A percentile compares a stretch with the other conserved stretches of the same genome.
These are phyloP conservation scores for Colletotrichum simmondsii DNA, from an alignment of 2,329 filamentous ascomycete genomes.

Conservation along the genomic window DNA sequence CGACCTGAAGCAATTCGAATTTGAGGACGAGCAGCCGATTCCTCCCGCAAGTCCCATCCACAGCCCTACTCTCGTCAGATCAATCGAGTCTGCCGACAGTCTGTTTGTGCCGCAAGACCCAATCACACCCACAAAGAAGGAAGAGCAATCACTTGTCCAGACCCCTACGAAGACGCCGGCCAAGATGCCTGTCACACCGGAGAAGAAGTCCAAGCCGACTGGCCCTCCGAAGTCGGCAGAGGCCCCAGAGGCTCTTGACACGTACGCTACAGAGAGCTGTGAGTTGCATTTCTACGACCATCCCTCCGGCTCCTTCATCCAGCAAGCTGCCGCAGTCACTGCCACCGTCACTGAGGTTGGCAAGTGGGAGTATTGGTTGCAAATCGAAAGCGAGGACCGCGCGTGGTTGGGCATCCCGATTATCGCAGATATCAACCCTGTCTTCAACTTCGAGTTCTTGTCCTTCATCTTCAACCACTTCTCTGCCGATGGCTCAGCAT, in stretches of 20 bases:
- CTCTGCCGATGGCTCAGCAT: constrained; percentile 85
- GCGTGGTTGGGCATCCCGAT: constrained; percentile 91
- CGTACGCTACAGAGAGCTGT: constrained; percentile 78
- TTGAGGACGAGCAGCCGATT: constrained; percentile 72
- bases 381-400: constrained; percentile 79
- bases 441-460: constrained; percentile 99
- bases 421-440: constrained; percentile 88
- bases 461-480: constrained; percentile 99
- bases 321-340: constrained; percentile 79
- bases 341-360: constrained; percentile 88
- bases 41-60: constrained; percentile 72
- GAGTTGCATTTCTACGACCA: constrained; percentile 97
- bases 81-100: constrained; percentile 67
- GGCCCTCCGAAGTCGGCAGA: constrained; percentile 67
- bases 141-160: constrained; percentile 45
- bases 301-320: constrained; percentile 82
- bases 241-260: constrained; percentile 76
- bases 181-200: constrained; percentile 44
- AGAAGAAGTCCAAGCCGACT: constrained; percentile 41
- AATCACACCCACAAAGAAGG: constrained; percentile 49
- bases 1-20: constrained; percentile 86
- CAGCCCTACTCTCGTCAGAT: constrained; percentile 65
- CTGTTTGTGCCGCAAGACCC: constrained; percentile 51
- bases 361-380: constrained; percentile 95
- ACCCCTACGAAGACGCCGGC: constrained; percentile 56